Base-by-base conservation (phyloP, 176 grass and related monocot genomes). In the Lolium perenne region DNA sequence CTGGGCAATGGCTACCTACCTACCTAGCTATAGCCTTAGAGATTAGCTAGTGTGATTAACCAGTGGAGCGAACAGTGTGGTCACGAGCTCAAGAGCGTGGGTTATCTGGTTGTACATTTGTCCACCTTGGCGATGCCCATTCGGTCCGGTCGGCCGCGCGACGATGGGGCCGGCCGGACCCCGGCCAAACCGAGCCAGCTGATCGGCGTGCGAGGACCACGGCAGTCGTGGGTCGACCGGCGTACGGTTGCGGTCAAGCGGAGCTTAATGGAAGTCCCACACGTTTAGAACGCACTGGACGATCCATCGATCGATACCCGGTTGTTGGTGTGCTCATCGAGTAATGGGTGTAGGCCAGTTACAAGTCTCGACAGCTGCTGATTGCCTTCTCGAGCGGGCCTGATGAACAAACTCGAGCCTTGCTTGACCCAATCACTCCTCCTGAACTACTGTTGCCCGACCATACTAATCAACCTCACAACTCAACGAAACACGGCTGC, bases 251-350 rank as follows among this genome's bases (percentile, higher is more conserved):
- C 63, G 83, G 64, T 78, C 64, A 8, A 63, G 17, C 17, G 17
- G 29, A 6, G 13, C 41, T 72, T 72, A 51, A 75, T 49, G 10
- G 43, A 68, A 57, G 38, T 61, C 38, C 82, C 68, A 85, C 87
- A 85, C 88, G 87, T 85, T 84, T 85, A 74, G 22, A 70, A 85
- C 77, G 83, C 72, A 17, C 54, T 6, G 41, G 54, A 20, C 54
- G 54, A 18, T 50, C 10, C 10, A 48, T 10, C 0, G 46, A 48
- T 48, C 0, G 46, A 48, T 48, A 48, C 48, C 54, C 55, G 62
- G 72, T 75, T 29, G 69, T 81, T 87, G 56, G 10, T 29, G 23
- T 47, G 65, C 29, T 70, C 35, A 22, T 10, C 48, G 46, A 29
- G 7, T 17, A 6, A 69, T 20, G 66, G 35, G 26, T 29, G 45